phyloP scores from a whole-genome alignment of 208 protist species.

The Acanthamoeba lenticulata region DNA sequence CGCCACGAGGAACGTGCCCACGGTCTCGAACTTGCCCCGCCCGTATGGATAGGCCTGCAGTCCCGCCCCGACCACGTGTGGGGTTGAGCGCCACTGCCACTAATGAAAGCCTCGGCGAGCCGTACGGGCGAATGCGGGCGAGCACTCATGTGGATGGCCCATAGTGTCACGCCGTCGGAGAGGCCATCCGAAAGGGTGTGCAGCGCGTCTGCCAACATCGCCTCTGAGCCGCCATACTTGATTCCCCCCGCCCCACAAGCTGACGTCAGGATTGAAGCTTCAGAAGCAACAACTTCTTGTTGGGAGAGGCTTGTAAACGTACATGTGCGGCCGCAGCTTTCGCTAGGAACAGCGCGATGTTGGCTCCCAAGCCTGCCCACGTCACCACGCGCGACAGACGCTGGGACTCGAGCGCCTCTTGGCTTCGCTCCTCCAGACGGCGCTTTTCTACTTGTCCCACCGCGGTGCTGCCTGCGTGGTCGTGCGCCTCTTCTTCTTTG shows the following conservation, averaged over 20 bases:
- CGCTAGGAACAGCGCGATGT: background rate
- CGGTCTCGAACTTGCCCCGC: slow-evolving; percentile 52
- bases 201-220: slow-evolving; percentile 28
- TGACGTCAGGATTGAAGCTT: background rate
- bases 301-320: background rate
- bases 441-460: background rate
- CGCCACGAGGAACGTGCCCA: slow-evolving; percentile 44
- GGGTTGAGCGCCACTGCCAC: too few species aligned
- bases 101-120: background rate
- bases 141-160: slow-evolving; percentile 35
- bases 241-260: background rate
- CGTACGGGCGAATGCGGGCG: background rate
- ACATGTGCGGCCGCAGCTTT: slow-evolving; percentile 23
- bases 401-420: slow-evolving; percentile 36
- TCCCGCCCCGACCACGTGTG: background rate
- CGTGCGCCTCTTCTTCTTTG: background rate
- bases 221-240: background rate
- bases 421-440: background rate
- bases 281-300: background rate
- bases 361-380: slow-evolving; percentile 5
- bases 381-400: background rate
- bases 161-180: slow-evolving; percentile 52
- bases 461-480: background rate
- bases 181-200: slow-evolving; percentile 27
- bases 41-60: slow-evolving; percentile 29